Evolutionary conservation across 345 rosid species (phyloP).

Genomic region (Populus euphratica): DNA sequence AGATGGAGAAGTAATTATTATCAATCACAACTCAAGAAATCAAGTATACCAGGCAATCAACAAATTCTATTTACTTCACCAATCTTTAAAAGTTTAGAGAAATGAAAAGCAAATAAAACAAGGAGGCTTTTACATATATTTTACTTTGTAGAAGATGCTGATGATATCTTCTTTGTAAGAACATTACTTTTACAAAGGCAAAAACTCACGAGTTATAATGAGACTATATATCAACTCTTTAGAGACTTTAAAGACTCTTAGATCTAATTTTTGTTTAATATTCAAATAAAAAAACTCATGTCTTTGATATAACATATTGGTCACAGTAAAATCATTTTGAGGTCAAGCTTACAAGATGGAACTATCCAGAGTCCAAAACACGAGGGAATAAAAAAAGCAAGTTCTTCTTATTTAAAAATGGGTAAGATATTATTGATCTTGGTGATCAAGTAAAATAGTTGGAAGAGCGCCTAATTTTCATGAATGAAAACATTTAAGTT

Average conservation of each 20-base stretch:
- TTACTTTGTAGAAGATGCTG: background rate
- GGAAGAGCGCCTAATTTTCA: background rate
- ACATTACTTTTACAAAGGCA: background rate
- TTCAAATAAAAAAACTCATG: background rate
- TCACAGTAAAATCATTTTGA: background rate
- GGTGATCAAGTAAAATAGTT: constrained; percentile 5
- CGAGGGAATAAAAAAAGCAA: background rate
- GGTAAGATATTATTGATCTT: background rate
- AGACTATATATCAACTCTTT: background rate
- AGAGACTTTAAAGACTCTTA: background rate
- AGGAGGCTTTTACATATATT: background rate
- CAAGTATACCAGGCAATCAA: background rate
- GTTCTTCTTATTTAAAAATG: background rate
- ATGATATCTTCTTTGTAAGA: background rate
- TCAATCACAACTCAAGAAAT: background rate
- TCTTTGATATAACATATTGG: background rate
- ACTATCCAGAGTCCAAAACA: background rate
- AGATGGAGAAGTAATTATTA: background rate
- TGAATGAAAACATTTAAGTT: background rate
- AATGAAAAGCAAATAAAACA: background rate
- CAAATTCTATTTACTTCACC: background rate
- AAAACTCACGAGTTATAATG: background rate
- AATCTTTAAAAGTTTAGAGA: background rate
- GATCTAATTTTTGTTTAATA: background rate
- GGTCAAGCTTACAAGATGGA: background rate